phyloP scores from a whole-genome alignment of 75 land plant species.

The Sequoia sempervirens region DNA sequence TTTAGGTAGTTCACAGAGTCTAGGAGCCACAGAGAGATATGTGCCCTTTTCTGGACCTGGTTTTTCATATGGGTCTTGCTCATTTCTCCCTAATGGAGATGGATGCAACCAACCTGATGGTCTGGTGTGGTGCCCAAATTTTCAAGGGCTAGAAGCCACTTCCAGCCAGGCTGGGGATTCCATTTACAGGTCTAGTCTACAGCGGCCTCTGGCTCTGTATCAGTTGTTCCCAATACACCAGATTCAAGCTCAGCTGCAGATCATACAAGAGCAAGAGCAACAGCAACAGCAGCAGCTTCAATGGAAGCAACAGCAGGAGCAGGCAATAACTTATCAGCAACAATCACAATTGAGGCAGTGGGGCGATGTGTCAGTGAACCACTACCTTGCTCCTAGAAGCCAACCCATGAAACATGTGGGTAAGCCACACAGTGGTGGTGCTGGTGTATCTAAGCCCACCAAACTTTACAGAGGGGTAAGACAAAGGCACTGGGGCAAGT shows the following conservation, averaged over 20 bases:
- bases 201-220: slow-evolving; percentile 16
- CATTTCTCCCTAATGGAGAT: slow-evolving; percentile 13
- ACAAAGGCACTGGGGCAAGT: slow-evolving; percentile 91
- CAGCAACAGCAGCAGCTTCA: slow-evolving; percentile 11
- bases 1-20: not conserved
- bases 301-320: not conserved
- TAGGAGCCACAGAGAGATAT: not conserved
- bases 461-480: slow-evolving; percentile 85
- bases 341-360: not conserved
- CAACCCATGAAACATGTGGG: slow-evolving; percentile 55
- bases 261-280: slow-evolving; percentile 2
- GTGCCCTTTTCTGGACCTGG: not conserved
- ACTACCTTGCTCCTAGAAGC: slow-evolving; percentile 31
- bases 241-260: slow-evolving; percentile 14
- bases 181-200: not conserved
- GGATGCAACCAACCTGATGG: slow-evolving; percentile 9
- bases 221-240: slow-evolving; percentile 23
- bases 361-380: not conserved
- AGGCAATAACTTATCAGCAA: not conserved
- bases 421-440: not conserved
- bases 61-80: slow-evolving; percentile 11
- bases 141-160: slow-evolving; percentile 18
- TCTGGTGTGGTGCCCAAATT: slow-evolving; percentile 9
- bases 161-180: slow-evolving; percentile 4
- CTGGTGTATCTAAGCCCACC: slow-evolving; percentile 16